Evolutionary conservation across 106 monocot genomes (phyloP), one percentile per base, ranked within the genome.

Genomic region (Vanilla planifolia): DNA sequence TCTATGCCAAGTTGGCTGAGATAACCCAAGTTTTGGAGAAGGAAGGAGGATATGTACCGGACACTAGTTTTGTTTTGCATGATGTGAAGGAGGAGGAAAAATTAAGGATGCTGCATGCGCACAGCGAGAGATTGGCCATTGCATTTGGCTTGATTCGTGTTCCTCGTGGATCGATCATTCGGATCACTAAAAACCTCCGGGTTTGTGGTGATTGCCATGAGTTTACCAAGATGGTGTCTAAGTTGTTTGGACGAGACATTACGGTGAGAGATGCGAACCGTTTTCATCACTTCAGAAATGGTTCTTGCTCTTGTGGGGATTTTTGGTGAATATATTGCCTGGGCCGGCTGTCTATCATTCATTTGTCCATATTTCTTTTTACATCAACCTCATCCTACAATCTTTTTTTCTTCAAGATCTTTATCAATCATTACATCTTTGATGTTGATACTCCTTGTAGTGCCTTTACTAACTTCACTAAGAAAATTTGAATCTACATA

Each of bases 141-240:
- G 71, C 89, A 24, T 89, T 79, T 53, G 85, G 81, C 35, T 53
- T 89, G 66, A 82, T 89, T 53, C 42, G 52, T 39, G 73, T 75
- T 3, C 20, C 20, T 11, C 42, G 66, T 11, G 74, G 69, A 61
- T 33, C 69, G 44, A 68, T 66, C 11, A 71, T 93, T 33, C 62
- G 89, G 40, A 85, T 93, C 37, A 73, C 73, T 41, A 93, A 93
- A 71, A 93, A 93, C 55, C 88, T 93, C 46, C 72, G 93, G 45
- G 81, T 93, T 0, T 89, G 93, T 22, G 82, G 79, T 25, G 93
- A 93, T 55, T 93, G 93, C 29, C 93, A 93, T 52, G 73, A 71
- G 27, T 88, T 79, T 27, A 84, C 73, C 13, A 88, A 92, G 48
- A 65, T 81, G 9, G 76, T 85, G 4, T 88, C 84, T 2, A 78